Evolutionary conservation across 176 grass and related monocot genomes (phyloP).

Genomic region (Dactylis glomerata): DNA sequence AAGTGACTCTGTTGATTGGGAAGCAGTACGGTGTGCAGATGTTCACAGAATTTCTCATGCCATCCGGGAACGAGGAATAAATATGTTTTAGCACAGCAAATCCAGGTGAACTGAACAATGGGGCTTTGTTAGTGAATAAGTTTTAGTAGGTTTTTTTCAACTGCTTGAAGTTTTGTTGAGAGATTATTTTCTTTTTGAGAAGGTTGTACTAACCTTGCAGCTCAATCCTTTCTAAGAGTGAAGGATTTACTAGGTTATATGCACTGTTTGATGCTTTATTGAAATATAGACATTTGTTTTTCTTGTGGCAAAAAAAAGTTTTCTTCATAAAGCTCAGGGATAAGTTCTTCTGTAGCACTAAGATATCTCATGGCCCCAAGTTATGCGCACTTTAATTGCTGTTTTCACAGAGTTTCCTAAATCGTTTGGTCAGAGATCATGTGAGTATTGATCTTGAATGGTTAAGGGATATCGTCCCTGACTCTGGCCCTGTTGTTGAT

Average conservation of each 20-base stretch:
- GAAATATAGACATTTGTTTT: background rate
- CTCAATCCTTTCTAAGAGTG: background rate
- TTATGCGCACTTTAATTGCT: constrained; percentile 35
- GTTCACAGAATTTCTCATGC: constrained; percentile 61
- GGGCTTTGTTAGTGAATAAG: background rate
- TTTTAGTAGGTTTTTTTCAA: constrained; percentile 24
- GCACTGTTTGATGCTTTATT: background rate
- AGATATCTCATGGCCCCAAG: background rate
- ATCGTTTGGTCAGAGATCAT: constrained; percentile 86
- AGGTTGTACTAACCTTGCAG: background rate
- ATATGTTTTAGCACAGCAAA: constrained; percentile 75
- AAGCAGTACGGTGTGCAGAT: constrained; percentile 67
- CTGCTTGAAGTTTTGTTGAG: constrained; percentile 1
- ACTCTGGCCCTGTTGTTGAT: too few relatives aligned
- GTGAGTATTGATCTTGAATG: constrained; percentile 97
- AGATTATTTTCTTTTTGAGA: background rate
- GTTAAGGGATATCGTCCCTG: constrained; percentile 65
- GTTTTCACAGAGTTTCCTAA: constrained; percentile 70
- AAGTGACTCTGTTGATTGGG: constrained; percentile 80
- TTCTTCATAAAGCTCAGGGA: background rate
- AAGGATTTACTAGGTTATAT: constrained; percentile 2
- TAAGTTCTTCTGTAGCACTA: background rate
- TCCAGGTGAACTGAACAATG: constrained; percentile 48
- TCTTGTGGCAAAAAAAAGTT: background rate
- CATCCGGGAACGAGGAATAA: constrained; percentile 86